Evolutionary conservation across 331 rosid species (phyloP), one percentile per base, ranked within the genome.

Genomic region (Cydonia oblonga): DNA sequence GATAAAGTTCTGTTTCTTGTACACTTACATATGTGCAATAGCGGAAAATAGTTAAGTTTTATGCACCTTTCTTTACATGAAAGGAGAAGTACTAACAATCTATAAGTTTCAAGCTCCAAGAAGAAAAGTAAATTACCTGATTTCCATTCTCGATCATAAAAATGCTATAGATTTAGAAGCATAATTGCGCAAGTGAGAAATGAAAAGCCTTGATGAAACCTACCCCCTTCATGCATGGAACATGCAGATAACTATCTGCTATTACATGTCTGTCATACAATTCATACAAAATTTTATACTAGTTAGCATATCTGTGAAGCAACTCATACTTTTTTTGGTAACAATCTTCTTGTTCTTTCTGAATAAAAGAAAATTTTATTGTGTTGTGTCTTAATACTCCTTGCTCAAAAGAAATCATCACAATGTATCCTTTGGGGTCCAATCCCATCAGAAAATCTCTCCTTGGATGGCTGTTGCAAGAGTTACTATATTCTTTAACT

Each of bases 401-500:
- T 51, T 51, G 56, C 56, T 51, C 9, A 51, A 40, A 51, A 51
- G 56, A 51, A 16, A 51, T 51, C 56, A 51, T 51, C 56, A 12
- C 19, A 40, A 3, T 40, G 46, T 10, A 40, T 40, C 46, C 46
- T 11, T 40, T 11, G 46, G 46, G 10, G 9, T 51, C 56, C n/a
- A 49, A 12, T 51, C 19, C 10, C 32, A 59, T 59, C 33, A 24
- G 4, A 9, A 59, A 46, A 7, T 24, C 28, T 38, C 5, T 46
- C 59, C 3, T 51, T 44, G 24, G 38, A 68, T 68, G 42, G 40
- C 6, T 16, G 3, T 69, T 69, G n/a, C 46, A 28, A 30, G 16
- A 13, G 57, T 70, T 30, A 53, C 66, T 51, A 59, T 82, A 24
- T 73, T 14, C 24, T 42, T 64, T 75, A 32, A 40, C 69, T 61